A percentile compares a stretch with the other conserved stretches of the same genome.
Conservation (phyloP, 2,329 filamentous ascomycete genomes). For the Hypoxylon sp. region DNA sequence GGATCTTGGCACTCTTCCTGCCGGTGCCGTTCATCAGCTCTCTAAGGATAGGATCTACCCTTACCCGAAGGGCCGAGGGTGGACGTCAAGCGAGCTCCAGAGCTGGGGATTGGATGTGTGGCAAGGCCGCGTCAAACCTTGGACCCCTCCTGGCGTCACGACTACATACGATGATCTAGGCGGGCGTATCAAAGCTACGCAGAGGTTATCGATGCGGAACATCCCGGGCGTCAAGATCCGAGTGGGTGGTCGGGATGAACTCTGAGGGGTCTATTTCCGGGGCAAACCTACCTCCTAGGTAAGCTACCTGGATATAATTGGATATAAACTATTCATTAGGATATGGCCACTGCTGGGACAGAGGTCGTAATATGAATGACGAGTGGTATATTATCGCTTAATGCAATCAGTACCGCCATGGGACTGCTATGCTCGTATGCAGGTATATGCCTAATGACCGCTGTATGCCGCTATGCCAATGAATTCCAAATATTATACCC, state of each 20-base stretch:
- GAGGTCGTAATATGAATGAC: background rate
- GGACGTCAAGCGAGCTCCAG: constrained; percentile 43
- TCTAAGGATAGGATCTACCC: constrained; percentile 48
- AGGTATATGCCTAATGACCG: background rate
- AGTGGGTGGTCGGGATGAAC: constrained; percentile 40
- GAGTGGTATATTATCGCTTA: constrained; percentile 15
- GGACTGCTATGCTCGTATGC: constrained; percentile 1
- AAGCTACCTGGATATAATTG: too few relatives aligned
- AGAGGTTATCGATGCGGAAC: constrained; percentile 33
- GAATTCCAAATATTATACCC: background rate
- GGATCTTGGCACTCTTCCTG: constrained; percentile 39
- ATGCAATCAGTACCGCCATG: background rate
- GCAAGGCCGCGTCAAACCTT: constrained; percentile 48
- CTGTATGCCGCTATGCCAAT: constrained; percentile 3
- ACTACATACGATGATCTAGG: constrained; percentile 36
- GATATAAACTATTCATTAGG: background rate
- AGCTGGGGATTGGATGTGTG: constrained; percentile 50
- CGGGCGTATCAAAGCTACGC: constrained; percentile 38
- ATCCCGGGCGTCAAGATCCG: constrained; percentile 42
- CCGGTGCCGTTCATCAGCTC: constrained; percentile 49
- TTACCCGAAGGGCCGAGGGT: constrained; percentile 45
- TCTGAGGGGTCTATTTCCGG: constrained; percentile 16
- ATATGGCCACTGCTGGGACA: background rate
- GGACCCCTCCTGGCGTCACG: constrained; percentile 43
- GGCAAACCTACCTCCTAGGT: too few relatives aligned